Evolutionary conservation across 352 stramenopile genomes (phyloP).

Genomic region (Phytophthora idaei): DNA sequence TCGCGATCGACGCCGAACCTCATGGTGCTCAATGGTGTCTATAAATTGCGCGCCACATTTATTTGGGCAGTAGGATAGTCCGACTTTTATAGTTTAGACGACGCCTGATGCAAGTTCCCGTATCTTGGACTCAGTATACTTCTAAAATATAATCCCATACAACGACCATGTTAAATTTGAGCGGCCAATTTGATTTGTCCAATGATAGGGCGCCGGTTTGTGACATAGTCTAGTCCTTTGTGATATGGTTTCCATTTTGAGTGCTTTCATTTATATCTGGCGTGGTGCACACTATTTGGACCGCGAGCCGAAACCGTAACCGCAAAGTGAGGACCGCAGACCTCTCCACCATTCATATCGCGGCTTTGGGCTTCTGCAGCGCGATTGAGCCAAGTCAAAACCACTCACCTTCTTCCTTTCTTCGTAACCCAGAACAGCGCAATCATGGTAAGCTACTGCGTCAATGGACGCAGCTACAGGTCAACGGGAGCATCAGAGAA

Average conservation of each 20-base stretch:
- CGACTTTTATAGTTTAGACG: not conserved
- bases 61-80: not conserved
- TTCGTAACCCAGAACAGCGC: constrained; percentile 82
- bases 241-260: not conserved
- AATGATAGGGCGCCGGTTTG: too few relatives aligned
- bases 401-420: constrained; percentile 91
- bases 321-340: constrained; percentile 26
- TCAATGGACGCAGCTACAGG: constrained; percentile 7
- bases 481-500: not conserved
- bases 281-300: constrained; percentile 37
- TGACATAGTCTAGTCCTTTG: too few relatives aligned
- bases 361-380: constrained; percentile 2
- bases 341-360: constrained; percentile 66
- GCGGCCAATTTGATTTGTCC: too few relatives aligned
- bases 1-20: constrained; percentile 51
- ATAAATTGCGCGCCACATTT: not conserved
- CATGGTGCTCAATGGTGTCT: constrained; percentile 38
- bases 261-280: not conserved
- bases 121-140: too few relatives aligned
- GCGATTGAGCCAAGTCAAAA: constrained; percentile 38
- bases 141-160: too few relatives aligned
- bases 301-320: constrained; percentile 29
- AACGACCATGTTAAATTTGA: too few relatives aligned
- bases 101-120: too few relatives aligned
- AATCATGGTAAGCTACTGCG: constrained; percentile 71